These are phyloP conservation scores for Pestalotiopsis sp. DNA, from an alignment of 2,329 filamentous ascomycete genomes.

Conservation along the genomic window DNA sequence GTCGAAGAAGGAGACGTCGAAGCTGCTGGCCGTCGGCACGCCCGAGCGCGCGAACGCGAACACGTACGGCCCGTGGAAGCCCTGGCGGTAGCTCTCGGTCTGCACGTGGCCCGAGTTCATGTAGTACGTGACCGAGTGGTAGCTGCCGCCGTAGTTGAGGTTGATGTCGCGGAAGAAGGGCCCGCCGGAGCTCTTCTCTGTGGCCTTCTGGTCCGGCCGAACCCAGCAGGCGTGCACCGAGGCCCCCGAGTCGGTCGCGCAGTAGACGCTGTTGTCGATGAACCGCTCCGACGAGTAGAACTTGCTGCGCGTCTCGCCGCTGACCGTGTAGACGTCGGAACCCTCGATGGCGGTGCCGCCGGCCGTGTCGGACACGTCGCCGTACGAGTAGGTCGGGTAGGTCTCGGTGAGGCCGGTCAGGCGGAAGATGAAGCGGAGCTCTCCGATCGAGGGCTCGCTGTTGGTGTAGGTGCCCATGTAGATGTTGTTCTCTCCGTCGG, in stretches of 20 bases:
- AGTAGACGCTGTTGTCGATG: slow-evolving; percentile 62
- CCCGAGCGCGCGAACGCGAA: slow-evolving; percentile 57
- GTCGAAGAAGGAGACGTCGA: slow-evolving; percentile 60
- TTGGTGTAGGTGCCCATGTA: slow-evolving; percentile 56
- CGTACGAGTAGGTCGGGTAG: slow-evolving; percentile 36
- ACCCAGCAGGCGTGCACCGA: slow-evolving; percentile 32
- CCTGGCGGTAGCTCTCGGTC: slow-evolving; percentile 59
- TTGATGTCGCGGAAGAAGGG: slow-evolving; percentile 61
- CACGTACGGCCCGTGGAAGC: slow-evolving; percentile 62
- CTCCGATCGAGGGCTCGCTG: slow-evolving; percentile 46
- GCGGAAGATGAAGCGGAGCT: slow-evolving; percentile 54
- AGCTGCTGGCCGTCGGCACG: slow-evolving; percentile 42
- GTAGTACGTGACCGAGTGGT: slow-evolving; percentile 60
- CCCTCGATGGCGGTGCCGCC: slow-evolving; percentile 52
- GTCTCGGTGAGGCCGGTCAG: slow-evolving; percentile 38
- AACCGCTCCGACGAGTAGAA: slow-evolving; percentile 65
- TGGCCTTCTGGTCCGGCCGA: slow-evolving; percentile 44
- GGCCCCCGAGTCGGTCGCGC: slow-evolving; percentile 37
- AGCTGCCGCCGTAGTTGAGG: slow-evolving; percentile 54
- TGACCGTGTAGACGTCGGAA: slow-evolving; percentile 49
- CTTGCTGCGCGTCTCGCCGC: slow-evolving; percentile 61
- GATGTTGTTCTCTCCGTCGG: slow-evolving; percentile 50
- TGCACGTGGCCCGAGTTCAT: slow-evolving; percentile 62
- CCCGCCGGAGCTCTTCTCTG: slow-evolving; percentile 60
- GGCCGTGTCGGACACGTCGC: slow-evolving; percentile 48